These are phyloP conservation scores for Jackrogersella multiformis DNA, from an alignment of 495 filamentous ascomycete genomes.

Conservation along the genomic window DNA sequence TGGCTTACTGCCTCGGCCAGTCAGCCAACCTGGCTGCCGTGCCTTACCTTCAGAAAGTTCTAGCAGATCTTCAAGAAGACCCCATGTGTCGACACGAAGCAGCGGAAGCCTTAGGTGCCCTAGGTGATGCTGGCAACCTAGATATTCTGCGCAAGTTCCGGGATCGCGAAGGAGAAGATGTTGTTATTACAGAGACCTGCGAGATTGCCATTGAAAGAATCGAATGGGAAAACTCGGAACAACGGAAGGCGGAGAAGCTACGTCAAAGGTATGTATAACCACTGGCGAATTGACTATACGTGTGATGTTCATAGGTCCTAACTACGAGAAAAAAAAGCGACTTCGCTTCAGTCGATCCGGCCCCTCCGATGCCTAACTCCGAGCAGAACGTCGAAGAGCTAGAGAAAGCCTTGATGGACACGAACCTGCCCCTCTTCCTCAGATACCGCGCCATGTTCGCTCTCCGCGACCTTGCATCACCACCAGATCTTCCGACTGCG, in stretches of 20 bases:
- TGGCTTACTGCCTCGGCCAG: slow-evolving; percentile 97
- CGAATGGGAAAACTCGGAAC: slow-evolving; percentile 85
- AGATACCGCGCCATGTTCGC: slow-evolving; percentile 98
- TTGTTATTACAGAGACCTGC: slow-evolving; percentile 92
- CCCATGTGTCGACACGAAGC: slow-evolving; percentile 97
- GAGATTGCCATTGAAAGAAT: slow-evolving; percentile 95
- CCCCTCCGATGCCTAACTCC: slow-evolving; percentile 80
- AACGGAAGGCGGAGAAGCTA: slow-evolving; percentile 75
- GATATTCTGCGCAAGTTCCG: slow-evolving; percentile 74
- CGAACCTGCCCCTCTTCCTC: slow-evolving; percentile 80
- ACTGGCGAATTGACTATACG: slow-evolving; percentile 4
- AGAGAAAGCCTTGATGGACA: slow-evolving; percentile 79
- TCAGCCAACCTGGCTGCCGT: slow-evolving; percentile 78
- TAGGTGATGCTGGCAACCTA: slow-evolving; percentile 77
- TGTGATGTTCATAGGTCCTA: slow-evolving; percentile 21
- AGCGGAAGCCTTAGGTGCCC: slow-evolving; percentile 90
- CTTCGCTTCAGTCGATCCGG: slow-evolving; percentile 95
- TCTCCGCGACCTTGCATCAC: slow-evolving; percentile 90
- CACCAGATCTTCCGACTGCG: slow-evolving; percentile 87
- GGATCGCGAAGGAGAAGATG: slow-evolving; percentile 73
- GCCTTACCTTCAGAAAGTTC: slow-evolving; percentile 75
- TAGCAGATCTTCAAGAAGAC: slow-evolving; percentile 82
- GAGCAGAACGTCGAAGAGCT: slow-evolving; percentile 75
- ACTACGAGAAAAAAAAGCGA: slow-evolving; percentile 64
- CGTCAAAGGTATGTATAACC: slow-evolving; percentile 70